Percentiles rank a stretch among this genome's conserved stretches.
Conservation (phyloP, 1,284 basidiomycete species). For the Ceratobasidium sp. region DNA sequence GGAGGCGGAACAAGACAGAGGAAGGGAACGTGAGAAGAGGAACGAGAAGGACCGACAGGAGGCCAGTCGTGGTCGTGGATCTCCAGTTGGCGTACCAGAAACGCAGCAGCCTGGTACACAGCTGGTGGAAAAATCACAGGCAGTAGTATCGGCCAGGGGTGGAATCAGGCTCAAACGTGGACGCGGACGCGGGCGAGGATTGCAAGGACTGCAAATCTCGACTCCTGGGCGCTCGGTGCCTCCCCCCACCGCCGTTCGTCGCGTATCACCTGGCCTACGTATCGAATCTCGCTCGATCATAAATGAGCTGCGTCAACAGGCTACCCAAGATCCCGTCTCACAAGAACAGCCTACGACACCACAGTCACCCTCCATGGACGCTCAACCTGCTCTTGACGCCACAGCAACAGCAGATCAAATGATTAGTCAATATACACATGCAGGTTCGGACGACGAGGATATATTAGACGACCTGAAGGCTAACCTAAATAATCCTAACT, state of each 20-base stretch:
- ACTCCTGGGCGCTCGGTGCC: neutral
- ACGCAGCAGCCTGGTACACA: neutral
- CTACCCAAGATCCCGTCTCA: neutral
- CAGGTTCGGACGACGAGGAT: slow-evolving; percentile 25
- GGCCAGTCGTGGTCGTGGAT: neutral
- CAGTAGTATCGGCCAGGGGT: neutral
- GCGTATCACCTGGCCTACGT: slow-evolving; percentile 3
- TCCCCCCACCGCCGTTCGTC: neutral
- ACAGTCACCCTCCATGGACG: neutral
- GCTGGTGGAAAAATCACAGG: too few relatives aligned
- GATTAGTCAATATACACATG: slow-evolving; percentile 32
- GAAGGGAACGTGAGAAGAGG: neutral
- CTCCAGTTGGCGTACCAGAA: neutral
- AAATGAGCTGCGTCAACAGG: neutral
- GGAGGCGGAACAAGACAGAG: slow-evolving; percentile 8
- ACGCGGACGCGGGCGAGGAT: slow-evolving; percentile 16
- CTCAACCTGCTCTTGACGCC: neutral
- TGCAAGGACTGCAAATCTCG: slow-evolving; percentile 16
- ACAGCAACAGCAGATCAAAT: slow-evolving; percentile 13
- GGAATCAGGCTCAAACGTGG: slow-evolving; percentile 1
- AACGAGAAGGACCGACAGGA: neutral
- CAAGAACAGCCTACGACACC: neutral
- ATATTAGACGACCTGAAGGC: slow-evolving; percentile 21
- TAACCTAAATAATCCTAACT: slow-evolving; percentile 16
- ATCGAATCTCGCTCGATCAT: slow-evolving; percentile 5